Evolutionary conservation across 2,329 filamentous ascomycete species (phyloP), one percentile per base, ranked within the genome.

Genomic region (Sporothrix phasma): DNA sequence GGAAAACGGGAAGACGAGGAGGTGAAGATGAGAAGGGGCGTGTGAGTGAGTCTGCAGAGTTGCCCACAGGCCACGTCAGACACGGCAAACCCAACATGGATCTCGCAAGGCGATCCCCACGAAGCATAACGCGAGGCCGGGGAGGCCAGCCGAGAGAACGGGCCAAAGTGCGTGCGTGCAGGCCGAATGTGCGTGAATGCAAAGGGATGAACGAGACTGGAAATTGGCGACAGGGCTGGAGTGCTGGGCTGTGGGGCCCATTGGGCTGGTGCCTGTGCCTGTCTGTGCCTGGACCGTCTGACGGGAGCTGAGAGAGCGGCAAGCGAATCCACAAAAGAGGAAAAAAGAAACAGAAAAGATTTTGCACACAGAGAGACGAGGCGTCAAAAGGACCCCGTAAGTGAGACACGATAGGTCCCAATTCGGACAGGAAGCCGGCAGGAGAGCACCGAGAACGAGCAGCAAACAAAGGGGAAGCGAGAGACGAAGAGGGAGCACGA

Each of bases 381-480:
- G 51, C 31, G 31, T 8, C 10, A 11, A 10, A 37, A 37, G 34
- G 10, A 31, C 15, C 8, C n/a, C 31, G 22, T 5, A 26, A 43
- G 17, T 58, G 53, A 58, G 53, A 58, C 53, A 58, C 13, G 53
- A 43, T 58, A 29, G 11, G n/a, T 43, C 53, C 53, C 56, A 60
- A 60, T 60, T 60, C 39, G 43, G 39, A 43, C 24, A 60, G 43
- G 7, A 60, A 37, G 26, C 39, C 39, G 43, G 19, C 26, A 60
- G 56, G 24, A 24, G 29, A 60, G 26, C 34, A 43, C 31, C 24
- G 19, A 56, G 51, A 56, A 43, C 34, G 37, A 63, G 6, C 31
- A 31, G 5, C 11, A 54, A 54, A 45, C 47, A 63, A 43, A 46
- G 29, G 41, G 19, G 19, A 39, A 13, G 41, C 11, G 2, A 24